Evolutionary conservation across 768 basidiomycete genomes (phyloP).

Genomic region (Cystobasidium onofrii): DNA sequence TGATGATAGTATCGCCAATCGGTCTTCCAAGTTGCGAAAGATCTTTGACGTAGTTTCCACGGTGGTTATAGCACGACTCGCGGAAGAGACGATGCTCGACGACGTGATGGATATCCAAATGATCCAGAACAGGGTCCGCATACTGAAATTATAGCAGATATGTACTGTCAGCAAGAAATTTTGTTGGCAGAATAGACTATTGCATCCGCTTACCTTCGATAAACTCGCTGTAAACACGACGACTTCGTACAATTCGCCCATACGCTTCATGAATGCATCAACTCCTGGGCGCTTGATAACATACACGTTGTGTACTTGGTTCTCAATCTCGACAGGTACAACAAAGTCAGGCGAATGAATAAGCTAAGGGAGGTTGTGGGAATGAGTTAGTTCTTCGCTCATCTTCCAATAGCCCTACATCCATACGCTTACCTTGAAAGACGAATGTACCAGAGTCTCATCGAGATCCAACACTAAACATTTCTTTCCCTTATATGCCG

Average conservation of each 20-base stretch:
- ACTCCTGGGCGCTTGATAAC: conserved; percentile 98
- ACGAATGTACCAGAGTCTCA: conserved; percentile 92
- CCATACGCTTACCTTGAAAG: conserved; percentile 87
- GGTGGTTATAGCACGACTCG: conserved; percentile 98
- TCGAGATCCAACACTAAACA: conserved; percentile 94
- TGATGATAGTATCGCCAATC: conserved; percentile 86
- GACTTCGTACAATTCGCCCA: conserved; percentile 97
- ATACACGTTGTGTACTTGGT: conserved; percentile 96
- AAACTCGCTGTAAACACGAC: conserved; percentile 97
- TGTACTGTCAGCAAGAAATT: background rate
- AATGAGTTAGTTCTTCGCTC: too few relatives aligned
- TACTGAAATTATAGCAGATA: conserved; percentile 54
- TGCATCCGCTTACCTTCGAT: conserved; percentile 63
- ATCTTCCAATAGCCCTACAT: too few relatives aligned
- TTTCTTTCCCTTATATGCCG: conserved; percentile 77
- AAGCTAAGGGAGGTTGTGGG: conserved; percentile 62
- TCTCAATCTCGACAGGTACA: conserved; percentile 97
- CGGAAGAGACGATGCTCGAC: conserved; percentile 90
- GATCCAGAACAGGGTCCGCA: conserved; percentile 96
- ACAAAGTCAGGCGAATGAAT: conserved; percentile 93
- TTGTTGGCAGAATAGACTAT: background rate
- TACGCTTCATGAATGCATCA: conserved; percentile 86
- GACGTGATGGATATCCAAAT: conserved; percentile 82
- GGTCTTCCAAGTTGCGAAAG: conserved; percentile 93
- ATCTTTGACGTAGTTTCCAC: conserved; percentile 99